Conservation (phyloP, 495 filamentous ascomycete species). For the Collariella sp. region DNA sequence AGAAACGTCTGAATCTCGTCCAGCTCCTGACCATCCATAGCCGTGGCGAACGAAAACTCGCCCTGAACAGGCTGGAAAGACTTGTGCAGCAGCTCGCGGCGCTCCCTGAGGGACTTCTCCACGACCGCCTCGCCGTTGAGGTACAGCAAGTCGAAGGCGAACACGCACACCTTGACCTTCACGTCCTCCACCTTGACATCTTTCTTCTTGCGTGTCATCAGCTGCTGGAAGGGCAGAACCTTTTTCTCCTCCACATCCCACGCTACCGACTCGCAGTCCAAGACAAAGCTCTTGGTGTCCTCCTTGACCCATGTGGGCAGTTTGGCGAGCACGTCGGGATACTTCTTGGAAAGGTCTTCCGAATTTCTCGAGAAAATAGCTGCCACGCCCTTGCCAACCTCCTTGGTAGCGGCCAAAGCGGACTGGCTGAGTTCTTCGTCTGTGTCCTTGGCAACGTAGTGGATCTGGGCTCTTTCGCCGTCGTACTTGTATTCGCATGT, state of each 20-base stretch:
- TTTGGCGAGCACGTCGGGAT: constrained; percentile 87
- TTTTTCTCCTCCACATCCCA: constrained; percentile 93
- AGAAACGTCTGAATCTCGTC: constrained; percentile 89
- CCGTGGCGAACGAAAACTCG: constrained; percentile 86
- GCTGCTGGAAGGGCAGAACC: constrained; percentile 89
- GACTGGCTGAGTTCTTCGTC: constrained; percentile 46
- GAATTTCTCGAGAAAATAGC: constrained; percentile 96
- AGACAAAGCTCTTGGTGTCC: constrained; percentile 84
- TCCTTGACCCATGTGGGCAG: constrained; percentile 81
- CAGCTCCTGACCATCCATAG: constrained; percentile 76
- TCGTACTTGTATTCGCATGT: constrained; percentile 99
- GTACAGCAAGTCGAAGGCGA: constrained; percentile 91
- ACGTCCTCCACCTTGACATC: constrained; percentile 96
- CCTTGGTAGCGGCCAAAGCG: constrained; percentile 43
- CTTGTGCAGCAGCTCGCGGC: constrained; percentile 64
- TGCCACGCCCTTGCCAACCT: constrained; percentile 56
- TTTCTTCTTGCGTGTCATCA: constrained; percentile 96
- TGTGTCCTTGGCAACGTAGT: constrained; percentile 83
- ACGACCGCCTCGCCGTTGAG: constrained; percentile 89
- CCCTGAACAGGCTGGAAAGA: constrained; percentile 73
- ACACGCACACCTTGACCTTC: constrained; percentile 95
- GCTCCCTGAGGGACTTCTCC: constrained; percentile 75
- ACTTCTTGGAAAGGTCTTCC: constrained; percentile 93
- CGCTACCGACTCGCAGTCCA: constrained; percentile 97
- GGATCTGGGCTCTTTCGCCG: constrained; percentile 92